Evolutionary conservation across 2,329 filamentous ascomycete genomes (phyloP).

Genomic region (Fusarium luffae): DNA sequence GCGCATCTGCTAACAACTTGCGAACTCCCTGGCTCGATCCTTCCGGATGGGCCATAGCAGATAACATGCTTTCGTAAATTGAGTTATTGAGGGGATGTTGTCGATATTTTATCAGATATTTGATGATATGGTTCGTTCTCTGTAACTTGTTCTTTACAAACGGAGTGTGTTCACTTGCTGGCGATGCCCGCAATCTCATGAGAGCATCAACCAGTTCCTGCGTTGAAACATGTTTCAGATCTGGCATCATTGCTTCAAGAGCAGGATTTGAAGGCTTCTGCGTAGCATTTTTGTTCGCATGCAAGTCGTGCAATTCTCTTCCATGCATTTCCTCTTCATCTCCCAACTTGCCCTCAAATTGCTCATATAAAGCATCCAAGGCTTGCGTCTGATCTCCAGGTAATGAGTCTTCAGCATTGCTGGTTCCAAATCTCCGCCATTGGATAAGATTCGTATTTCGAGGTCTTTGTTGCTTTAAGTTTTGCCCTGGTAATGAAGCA

Average conservation of each 20-base stretch:
- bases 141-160: slow-evolving; percentile 42
- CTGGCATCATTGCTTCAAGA: slow-evolving; percentile 12
- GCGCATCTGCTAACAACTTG: slow-evolving; percentile 79
- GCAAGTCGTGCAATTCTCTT: neutral
- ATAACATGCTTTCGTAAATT: slow-evolving; percentile 80
- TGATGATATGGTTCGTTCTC: slow-evolving; percentile 59
- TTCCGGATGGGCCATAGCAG: slow-evolving; percentile 72
- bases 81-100: slow-evolving; percentile 64
- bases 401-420: neutral
- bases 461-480: slow-evolving; percentile 17
- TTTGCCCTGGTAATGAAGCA: slow-evolving; percentile 25
- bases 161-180: slow-evolving; percentile 24
- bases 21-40: slow-evolving; percentile 75
- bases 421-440: slow-evolving; percentile 35
- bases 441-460: slow-evolving; percentile 14
- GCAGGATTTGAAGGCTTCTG: slow-evolving; percentile 5
- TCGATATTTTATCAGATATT: slow-evolving; percentile 68
- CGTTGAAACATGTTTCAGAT: slow-evolving; percentile 13
- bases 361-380: slow-evolving; percentile 10
- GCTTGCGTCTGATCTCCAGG: neutral
- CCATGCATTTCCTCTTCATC: neutral
- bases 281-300: neutral
- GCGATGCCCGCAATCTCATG: slow-evolving; percentile 40
- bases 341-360: neutral
- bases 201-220: slow-evolving; percentile 46